Evolutionary conservation across 2,329 filamentous ascomycete species (phyloP), one percentile per base, ranked within the genome.

Genomic region (Cercospora sp.): DNA sequence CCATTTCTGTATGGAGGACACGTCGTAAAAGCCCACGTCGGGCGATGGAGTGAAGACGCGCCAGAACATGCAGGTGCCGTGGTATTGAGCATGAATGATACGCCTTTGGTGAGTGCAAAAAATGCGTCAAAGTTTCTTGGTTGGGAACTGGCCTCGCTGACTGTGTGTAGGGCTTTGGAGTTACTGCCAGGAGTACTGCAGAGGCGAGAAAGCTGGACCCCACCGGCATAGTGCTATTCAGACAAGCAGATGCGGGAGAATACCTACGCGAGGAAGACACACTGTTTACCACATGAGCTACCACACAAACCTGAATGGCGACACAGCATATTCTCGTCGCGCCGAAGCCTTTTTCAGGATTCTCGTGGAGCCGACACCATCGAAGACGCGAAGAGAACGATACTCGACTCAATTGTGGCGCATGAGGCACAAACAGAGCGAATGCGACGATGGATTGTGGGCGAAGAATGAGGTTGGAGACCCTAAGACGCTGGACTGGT

Each of bases 1-100:
- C 94, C 95, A 1, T 98, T 97, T 80, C 83, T 99, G 58, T 99
- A 98, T 81, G 95, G 95, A 63, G 92, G 92, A 66, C 94, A 98
- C 80, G 86, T 97, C 63, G 88, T 96, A 73, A 92, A 92, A 80
- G 91, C 90, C 33, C 91, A 93, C 79, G 87, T 95, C 18, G 92
- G 92, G 20, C 84, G 93, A 69, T 94, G 91, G 89, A 91, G 89
- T 48, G 93, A 97, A 76, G 94, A 98, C 83, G 94, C 91, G 75
- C 94, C 94, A 0, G 93, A 97, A 81, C 94, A 98, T 81, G 90
- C 93, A 75, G 95, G 95, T 51, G 90, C 97, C 12, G 88, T 99
- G 58, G 91, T 99, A 23, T 89, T 93, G 82, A 90, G 88, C 76
- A 97, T 97, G 92, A 90, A 94, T 78, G 95, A 98, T 81, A 94